Percentiles rank a stretch among this genome's conserved stretches.
Conservation (phyloP, 2,329 filamentous ascomycete genomes). For the Tolypocladium inflatum region DNA sequence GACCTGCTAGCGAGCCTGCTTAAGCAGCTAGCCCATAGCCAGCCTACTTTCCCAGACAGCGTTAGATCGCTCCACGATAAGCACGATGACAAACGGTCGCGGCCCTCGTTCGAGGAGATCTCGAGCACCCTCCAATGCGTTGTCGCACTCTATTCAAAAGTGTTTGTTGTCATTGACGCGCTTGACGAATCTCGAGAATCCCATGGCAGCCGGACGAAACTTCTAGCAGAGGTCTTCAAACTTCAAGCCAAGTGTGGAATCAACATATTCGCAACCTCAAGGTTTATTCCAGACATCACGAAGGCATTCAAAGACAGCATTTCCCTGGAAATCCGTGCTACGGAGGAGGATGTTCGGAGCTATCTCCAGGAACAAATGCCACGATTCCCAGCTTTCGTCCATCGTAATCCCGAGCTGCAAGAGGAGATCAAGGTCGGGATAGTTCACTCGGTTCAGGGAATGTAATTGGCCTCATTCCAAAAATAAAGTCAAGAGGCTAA, state of each 20-base stretch:
- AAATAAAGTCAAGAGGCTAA: neutral
- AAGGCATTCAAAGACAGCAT: neutral
- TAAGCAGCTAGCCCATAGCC: neutral
- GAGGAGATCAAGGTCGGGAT: neutral
- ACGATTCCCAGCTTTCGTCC: neutral
- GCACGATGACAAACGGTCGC: conserved; percentile 1
- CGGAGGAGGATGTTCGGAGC: neutral
- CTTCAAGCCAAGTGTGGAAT: neutral
- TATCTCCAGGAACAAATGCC: neutral
- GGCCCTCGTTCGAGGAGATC: conserved; percentile 1
- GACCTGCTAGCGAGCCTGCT: neutral
- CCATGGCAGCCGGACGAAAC: neutral
- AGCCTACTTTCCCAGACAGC: neutral
- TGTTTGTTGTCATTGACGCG: conserved; percentile 12
- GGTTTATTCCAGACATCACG: neutral
- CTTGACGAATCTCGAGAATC: conserved; percentile 13
- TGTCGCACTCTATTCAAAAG: neutral
- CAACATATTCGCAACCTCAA: neutral
- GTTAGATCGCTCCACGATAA: neutral
- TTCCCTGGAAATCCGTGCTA: neutral
- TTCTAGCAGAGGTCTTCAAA: neutral
- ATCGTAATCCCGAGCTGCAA: neutral
- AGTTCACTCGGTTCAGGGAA: neutral
- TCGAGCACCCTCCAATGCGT: neutral
- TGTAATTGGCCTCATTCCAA: neutral